Conservation (phyloP, 83 land plant genomes). For the Isoetes engelmannii region DNA sequence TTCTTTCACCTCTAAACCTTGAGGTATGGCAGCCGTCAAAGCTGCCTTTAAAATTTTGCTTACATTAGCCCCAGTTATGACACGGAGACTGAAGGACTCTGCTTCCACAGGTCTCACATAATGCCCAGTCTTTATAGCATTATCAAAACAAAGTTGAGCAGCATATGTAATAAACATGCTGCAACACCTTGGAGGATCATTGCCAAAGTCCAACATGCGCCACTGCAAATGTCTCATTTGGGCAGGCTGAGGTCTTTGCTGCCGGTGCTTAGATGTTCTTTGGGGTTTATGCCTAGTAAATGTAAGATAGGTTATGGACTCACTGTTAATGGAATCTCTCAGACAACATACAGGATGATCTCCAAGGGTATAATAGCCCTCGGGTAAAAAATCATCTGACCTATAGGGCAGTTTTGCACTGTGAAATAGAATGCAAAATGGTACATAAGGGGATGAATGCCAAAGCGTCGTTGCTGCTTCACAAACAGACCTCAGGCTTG, state of each 20-base stretch:
- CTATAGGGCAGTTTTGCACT: constrained; percentile 4
- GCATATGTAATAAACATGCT: background rate
- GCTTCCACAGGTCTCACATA: background rate
- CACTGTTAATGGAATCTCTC: background rate
- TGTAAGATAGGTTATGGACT: background rate
- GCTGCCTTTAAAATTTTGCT: constrained; percentile 7
- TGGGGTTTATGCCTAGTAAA: background rate
- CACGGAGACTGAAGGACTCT: constrained; percentile 11
- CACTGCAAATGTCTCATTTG: background rate
- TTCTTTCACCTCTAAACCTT: constrained; percentile 3
- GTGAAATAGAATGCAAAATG: background rate
- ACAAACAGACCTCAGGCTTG: constrained; percentile 1
- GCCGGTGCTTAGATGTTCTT: background rate
- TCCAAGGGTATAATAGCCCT: background rate
- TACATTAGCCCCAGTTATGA: constrained; percentile 7
- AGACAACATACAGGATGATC: constrained; percentile 7
- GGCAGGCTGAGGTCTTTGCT: background rate
- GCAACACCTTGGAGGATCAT: background rate
- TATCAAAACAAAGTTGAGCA: background rate
- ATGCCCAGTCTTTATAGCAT: constrained; percentile 2
- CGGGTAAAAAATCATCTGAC: background rate
- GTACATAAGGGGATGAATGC: background rate
- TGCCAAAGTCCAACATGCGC: background rate
- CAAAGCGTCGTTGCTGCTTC: background rate
- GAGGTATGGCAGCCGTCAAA: background rate